A percentile compares a stretch with the other conserved stretches of the same genome.
These are phyloP conservation scores for Leccinum obscurum DNA, from an alignment of 768 basidiomycete species.

Conservation along the genomic window DNA sequence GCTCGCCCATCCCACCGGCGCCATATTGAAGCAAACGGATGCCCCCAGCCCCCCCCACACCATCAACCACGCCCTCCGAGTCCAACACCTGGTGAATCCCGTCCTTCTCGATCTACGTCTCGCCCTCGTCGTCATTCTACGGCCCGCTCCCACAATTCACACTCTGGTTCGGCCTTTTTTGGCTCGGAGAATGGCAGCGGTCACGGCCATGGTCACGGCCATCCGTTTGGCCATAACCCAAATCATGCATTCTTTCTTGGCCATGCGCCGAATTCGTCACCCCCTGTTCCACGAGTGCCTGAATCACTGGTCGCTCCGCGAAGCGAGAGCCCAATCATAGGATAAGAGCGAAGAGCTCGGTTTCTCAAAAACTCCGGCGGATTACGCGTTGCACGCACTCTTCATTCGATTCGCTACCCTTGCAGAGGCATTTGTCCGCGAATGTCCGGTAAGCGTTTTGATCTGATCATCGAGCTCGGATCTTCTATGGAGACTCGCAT, in stretches of 20 bases:
- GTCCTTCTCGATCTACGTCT: slow-evolving; percentile 33
- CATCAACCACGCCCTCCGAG: slow-evolving; percentile 55
- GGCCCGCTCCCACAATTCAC: slow-evolving; percentile 75
- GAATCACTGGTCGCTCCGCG: slow-evolving; percentile 51
- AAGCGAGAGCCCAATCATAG: slow-evolving; percentile 53
- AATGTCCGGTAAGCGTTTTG: slow-evolving; percentile 56
- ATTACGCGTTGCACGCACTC: slow-evolving; percentile 85
- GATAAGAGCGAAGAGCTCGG: slow-evolving; percentile 63
- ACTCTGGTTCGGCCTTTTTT: slow-evolving; percentile 70
- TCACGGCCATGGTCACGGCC: slow-evolving; percentile 47
- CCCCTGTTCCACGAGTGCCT: slow-evolving; percentile 79
- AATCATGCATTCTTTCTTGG: slow-evolving; percentile 27
- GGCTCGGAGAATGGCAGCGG: slow-evolving; percentile 65
- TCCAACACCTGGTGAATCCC: slow-evolving; percentile 54
- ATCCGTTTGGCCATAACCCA: slow-evolving; percentile 34
- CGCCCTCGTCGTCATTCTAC: slow-evolving; percentile 58
- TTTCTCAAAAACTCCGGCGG: slow-evolving; percentile 80
- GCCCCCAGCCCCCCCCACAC: slow-evolving; percentile 46
- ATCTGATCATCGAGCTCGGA: neutral
- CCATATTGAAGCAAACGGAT: slow-evolving; percentile 39
- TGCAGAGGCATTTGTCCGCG: slow-evolving; percentile 73
- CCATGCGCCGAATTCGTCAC: slow-evolving; percentile 53
- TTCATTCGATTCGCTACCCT: slow-evolving; percentile 83
- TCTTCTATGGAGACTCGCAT: neutral
- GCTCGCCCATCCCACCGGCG: slow-evolving; percentile 49